Conservation (phyloP, 495 filamentous ascomycete species). For the Penicillium pancosmium region DNA sequence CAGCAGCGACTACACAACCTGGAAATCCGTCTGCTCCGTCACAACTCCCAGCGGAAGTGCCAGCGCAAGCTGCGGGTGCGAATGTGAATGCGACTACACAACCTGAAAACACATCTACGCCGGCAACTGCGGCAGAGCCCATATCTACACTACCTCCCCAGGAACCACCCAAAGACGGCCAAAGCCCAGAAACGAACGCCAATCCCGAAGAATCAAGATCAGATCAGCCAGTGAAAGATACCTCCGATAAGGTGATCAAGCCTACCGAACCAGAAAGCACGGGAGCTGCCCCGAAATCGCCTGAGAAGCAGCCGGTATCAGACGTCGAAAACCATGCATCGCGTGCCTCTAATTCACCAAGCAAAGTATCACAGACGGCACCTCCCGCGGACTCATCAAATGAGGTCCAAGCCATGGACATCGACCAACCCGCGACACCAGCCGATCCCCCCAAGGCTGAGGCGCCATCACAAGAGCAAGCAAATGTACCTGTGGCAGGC, state of each 20-base stretch:
- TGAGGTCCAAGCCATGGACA: conserved; percentile 15
- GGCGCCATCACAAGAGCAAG: conserved; percentile 3
- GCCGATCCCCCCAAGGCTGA: conserved; percentile 5
- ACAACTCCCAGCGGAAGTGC: no score
- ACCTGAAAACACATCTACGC: not conserved
- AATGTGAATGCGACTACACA: not conserved
- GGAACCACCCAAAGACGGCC: not conserved
- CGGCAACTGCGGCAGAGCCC: not conserved
- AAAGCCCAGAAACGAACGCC: not conserved
- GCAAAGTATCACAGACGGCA: not conserved
- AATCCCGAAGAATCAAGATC: not conserved
- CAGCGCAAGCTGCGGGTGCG: not conserved
- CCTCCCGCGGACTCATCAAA: not conserved
- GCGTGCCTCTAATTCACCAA: not conserved
- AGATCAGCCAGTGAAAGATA: not conserved
- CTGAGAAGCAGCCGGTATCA: conserved; percentile 4
- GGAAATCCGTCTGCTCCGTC: not conserved
- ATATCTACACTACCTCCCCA: conserved; percentile 1
- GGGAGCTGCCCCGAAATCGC: not conserved
- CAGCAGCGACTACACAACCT: not conserved
- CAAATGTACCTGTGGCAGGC: conserved; percentile 7
- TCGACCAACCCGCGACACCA: conserved; percentile 12
- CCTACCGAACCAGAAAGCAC: not conserved
- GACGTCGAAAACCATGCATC: conserved; percentile 18
- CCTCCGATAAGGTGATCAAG: not conserved